Evolutionary conservation across 805 yeast genomes (phyloP).

Genomic region (Kluyveromyces nonfermentans): DNA sequence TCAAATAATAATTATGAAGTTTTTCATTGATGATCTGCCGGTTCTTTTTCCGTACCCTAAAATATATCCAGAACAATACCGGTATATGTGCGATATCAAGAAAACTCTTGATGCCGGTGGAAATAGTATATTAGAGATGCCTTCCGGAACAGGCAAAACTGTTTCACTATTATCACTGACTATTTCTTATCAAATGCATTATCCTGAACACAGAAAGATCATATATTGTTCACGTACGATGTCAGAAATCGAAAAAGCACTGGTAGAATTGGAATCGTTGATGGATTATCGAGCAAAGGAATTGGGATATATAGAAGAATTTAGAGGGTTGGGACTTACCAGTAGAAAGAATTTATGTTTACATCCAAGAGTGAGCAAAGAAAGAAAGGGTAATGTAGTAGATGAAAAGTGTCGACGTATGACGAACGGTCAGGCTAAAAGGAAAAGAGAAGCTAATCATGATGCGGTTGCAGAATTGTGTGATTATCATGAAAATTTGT

Average conservation of each 20-base stretch:
- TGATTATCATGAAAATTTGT: constrained; percentile 82
- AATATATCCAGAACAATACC: constrained; percentile 97
- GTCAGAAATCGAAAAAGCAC: constrained; percentile 97
- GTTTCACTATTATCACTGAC: constrained; percentile 84
- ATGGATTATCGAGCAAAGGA: constrained; percentile 83
- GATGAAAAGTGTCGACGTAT: constrained; percentile 94
- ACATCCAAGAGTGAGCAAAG: constrained; percentile 80
- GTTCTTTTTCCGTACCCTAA: constrained; percentile 93
- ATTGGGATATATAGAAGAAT: constrained; percentile 80
- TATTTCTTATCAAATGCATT: constrained; percentile 89
- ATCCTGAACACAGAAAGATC: constrained; percentile 84
- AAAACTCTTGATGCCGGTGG: constrained; percentile 93
- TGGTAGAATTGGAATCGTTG: constrained; percentile 77
- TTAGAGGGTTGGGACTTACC: constrained; percentile 88
- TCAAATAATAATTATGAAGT: constrained; percentile 36
- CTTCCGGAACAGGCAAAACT: constrained; percentile 98
- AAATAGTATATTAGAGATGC: constrained; percentile 95
- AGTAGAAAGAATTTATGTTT: constrained; percentile 90
- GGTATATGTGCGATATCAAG: constrained; percentile 94
- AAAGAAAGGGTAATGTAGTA: constrained; percentile 82
- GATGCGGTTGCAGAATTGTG: constrained; percentile 56
- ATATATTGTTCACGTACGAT: constrained; percentile 98
- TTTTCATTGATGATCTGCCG: constrained; percentile 91
- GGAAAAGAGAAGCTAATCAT: constrained; percentile 50
- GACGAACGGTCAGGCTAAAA: constrained; percentile 83